Conservation (phyloP, 805 yeast species). For the Saccharomycopsis schoenii region DNA sequence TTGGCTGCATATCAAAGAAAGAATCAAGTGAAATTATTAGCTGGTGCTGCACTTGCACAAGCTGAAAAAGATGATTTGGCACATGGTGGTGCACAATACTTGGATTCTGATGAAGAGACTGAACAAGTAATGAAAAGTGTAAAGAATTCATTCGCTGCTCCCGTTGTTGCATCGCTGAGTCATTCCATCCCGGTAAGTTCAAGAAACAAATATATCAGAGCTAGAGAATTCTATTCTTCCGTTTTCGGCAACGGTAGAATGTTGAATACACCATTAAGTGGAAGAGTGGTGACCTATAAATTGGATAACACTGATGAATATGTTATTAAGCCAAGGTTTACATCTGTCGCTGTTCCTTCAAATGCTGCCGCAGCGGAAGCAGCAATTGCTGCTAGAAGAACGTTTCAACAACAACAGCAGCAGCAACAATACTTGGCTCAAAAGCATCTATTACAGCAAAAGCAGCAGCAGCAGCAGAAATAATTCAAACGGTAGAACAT, state of each 20-base stretch:
- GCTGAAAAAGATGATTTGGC: slow-evolving; percentile 61
- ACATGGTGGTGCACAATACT: slow-evolving; percentile 34
- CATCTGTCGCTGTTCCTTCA: slow-evolving; percentile 21
- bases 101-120: slow-evolving; percentile 88
- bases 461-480: slow-evolving; percentile 6
- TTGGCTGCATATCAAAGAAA: slow-evolving; percentile 84
- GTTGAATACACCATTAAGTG: slow-evolving; percentile 35
- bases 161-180: slow-evolving; percentile 54
- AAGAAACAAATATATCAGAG: slow-evolving; percentile 66
- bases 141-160: slow-evolving; percentile 67
- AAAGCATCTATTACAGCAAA: slow-evolving; percentile 2
- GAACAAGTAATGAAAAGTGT: slow-evolving; percentile 87
- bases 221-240: slow-evolving; percentile 77
- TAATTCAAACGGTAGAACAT: neutral
- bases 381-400: slow-evolving; percentile 16
- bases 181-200: slow-evolving; percentile 60
- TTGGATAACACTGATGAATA: slow-evolving; percentile 66
- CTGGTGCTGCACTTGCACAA: slow-evolving; percentile 70
- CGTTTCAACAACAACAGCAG: slow-evolving; percentile 15
- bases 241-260: slow-evolving; percentile 47
- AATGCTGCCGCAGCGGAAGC: slow-evolving; percentile 1
- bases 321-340: slow-evolving; percentile 38
- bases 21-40: slow-evolving; percentile 84
- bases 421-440: slow-evolving; percentile 7
- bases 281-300: slow-evolving; percentile 69